These are phyloP conservation scores for Colletotrichum melonis DNA, from an alignment of 2,329 filamentous ascomycete genomes.

Conservation along the genomic window DNA sequence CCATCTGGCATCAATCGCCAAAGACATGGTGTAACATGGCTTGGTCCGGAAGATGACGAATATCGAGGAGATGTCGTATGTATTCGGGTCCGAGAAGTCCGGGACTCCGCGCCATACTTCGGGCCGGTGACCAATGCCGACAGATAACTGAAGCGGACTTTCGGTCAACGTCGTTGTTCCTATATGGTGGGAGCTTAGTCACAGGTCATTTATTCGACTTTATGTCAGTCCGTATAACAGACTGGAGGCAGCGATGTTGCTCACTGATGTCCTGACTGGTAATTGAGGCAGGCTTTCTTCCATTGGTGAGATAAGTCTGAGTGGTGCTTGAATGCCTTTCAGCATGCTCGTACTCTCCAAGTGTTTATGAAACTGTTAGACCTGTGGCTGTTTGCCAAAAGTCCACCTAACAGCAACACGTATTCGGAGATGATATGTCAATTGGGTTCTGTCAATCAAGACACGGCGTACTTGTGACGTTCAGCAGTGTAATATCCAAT, in stretches of 20 bases:
- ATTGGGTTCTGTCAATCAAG: no score
- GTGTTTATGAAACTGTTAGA: no score
- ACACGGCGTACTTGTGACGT: no score
- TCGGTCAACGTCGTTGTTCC: neutral
- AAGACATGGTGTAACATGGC: neutral
- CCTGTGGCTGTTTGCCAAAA: no score
- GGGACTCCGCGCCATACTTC: neutral
- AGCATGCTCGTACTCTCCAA: neutral
- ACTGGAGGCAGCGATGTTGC: no score
- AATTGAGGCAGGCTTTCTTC: neutral
- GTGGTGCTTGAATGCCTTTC: neutral
- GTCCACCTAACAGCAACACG: no score
- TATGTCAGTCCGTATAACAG: neutral
- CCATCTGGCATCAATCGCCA: no score
- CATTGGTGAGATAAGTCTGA: neutral
- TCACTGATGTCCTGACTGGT: neutral
- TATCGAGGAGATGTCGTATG: neutral
- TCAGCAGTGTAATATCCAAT: no score
- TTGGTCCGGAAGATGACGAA: neutral
- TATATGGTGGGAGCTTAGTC: neutral
- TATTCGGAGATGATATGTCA: no score
- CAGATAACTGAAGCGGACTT: neutral
- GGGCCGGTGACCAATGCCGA: neutral
- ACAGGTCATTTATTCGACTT: neutral
- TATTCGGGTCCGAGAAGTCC: no score